Base-by-base conservation (phyloP, 768 basidiomycete species). In the Trametopsis cervina region DNA sequence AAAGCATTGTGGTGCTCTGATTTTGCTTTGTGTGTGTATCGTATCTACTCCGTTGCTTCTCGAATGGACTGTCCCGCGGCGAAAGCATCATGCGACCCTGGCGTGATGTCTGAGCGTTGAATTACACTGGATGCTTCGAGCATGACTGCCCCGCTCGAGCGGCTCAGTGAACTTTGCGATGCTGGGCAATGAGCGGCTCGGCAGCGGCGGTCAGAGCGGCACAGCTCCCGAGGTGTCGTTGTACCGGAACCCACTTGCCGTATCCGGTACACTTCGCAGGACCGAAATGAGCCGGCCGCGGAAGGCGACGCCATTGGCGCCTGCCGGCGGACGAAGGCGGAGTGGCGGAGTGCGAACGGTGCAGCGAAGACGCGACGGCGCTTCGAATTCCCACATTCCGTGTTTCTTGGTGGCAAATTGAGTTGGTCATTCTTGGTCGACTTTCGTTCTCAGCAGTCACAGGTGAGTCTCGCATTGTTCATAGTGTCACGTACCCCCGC, bases 1-100 rank as follows among this genome's bases (percentile, higher is more conserved):
- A 75, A 40, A 74, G 69, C 46, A 74, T 84, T 55, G 78, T 82
- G 51, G 72, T 84, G 35, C 67, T 83, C 57, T 84, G 74, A 66
- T 53, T 51, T 49, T 53, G 54, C 53, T 48, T 17, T 35, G 44
- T 50, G 36, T 52, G 47, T 57, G 47, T 42, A 51, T 53, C 54
- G 54, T n/a, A 7, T 33, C 29, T 33, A 15, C 29, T 33, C 29
- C 50, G 50, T 38, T 41, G 40, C 51, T 46, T 46, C 49, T 50
- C 44, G 56, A 57, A 54, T 49, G 29, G 15, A 15, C 15, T 33
- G 7, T 33, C 29, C 15, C 52, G 46, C 54, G 42, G 54, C 42
- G 21, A 46, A 40, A 29, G 33, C 56, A 52, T 56, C 55, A 49
- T 54, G 54, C 48, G 57, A 3, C 44, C 12, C 5, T 25, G 27